These are phyloP conservation scores for Fusarium secorum DNA, from an alignment of 2,329 filamentous ascomycete genomes.

Conservation along the genomic window DNA sequence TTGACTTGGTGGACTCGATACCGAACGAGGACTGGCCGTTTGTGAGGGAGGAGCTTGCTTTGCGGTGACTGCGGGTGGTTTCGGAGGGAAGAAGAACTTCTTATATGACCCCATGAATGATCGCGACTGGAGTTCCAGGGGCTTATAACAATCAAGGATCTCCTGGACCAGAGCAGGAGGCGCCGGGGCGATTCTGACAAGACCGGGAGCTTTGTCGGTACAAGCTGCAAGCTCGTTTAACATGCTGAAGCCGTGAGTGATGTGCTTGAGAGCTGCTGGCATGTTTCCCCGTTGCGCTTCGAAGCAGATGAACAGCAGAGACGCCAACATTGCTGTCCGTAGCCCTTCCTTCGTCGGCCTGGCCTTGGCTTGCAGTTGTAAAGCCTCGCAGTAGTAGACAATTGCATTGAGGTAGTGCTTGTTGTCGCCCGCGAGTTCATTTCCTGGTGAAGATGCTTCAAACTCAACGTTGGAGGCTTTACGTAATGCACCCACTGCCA, in stretches of 20 bases:
- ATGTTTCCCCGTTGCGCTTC: conserved; percentile 52
- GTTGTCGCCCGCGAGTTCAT: conserved; percentile 42
- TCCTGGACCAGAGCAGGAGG: conserved; percentile 50
- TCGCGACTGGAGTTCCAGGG: conserved; percentile 50
- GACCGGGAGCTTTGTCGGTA: conserved; percentile 46
- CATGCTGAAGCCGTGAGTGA: conserved; percentile 52
- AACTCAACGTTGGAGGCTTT: conserved; percentile 44
- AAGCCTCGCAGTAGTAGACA: conserved; percentile 51
- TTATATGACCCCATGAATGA: conserved; percentile 51
- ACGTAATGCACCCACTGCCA: conserved; percentile 52
- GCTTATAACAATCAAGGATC: conserved; percentile 51
- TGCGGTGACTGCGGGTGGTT: conserved; percentile 9
- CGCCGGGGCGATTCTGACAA: conserved; percentile 50
- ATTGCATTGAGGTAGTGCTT: conserved; percentile 52
- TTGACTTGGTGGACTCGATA: conserved; percentile 40
- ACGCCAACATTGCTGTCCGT: conserved; percentile 50
- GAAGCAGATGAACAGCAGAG: conserved; percentile 53
- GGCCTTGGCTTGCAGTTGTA: conserved; percentile 51
- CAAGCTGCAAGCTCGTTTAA: conserved; percentile 50
- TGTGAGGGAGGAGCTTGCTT: conserved; percentile 3
- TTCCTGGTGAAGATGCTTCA: conserved; percentile 22
- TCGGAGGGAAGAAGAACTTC: conserved; percentile 46
- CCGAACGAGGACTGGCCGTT: conserved; percentile 3
- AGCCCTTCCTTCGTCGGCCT: conserved; percentile 48
- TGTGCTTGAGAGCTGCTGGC: conserved; percentile 51